Percentiles rank a stretch among this genome's conserved stretches.
Conservation (phyloP, 1,139 yeast genomes). For the Geotrichum restrictum region DNA sequence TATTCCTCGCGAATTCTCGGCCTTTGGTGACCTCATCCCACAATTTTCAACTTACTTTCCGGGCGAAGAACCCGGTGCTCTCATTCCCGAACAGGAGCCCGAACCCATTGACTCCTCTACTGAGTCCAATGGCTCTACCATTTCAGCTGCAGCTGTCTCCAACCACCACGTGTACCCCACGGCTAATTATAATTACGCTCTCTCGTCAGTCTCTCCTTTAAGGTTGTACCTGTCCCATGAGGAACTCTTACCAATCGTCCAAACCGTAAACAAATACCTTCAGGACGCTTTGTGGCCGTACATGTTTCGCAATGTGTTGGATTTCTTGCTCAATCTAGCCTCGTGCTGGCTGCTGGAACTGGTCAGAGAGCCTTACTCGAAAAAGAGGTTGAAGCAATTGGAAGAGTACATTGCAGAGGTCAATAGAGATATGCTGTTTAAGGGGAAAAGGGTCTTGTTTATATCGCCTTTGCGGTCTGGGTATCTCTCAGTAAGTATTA, state of each 20-base stretch:
- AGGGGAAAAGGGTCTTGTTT: slow-evolving; percentile 40
- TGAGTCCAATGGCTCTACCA: not conserved
- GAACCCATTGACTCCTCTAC: not conserved
- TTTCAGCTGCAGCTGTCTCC: not conserved
- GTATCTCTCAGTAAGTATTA: slow-evolving; percentile 52
- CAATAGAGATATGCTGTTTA: slow-evolving; percentile 39
- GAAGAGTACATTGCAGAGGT: slow-evolving; percentile 47
- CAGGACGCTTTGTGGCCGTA: slow-evolving; percentile 44
- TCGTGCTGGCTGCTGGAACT: slow-evolving; percentile 15
- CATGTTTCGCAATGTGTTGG: slow-evolving; percentile 41
- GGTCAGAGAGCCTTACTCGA: slow-evolving; percentile 27
- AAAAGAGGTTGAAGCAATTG: slow-evolving; percentile 40
- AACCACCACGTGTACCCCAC: too few relatives aligned
- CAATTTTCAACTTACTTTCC: slow-evolving; percentile 57
- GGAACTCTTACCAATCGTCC: slow-evolving; percentile 46
- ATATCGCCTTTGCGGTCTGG: slow-evolving; percentile 57
- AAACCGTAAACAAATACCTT: slow-evolving; percentile 46
- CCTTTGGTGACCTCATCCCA: slow-evolving; percentile 43
- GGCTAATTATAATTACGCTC: too few relatives aligned
- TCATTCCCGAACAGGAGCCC: slow-evolving; percentile 23
- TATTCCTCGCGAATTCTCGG: slow-evolving; percentile 52
- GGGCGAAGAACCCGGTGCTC: slow-evolving; percentile 67
- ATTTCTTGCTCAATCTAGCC: slow-evolving; percentile 35
- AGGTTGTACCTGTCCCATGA: slow-evolving; percentile 41
- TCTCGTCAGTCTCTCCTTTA: slow-evolving; percentile 45